A percentile compares a stretch with the other conserved stretches of the same genome.
Conservation (phyloP, 371 early-diverging fungal species). For the Mucor racemosus region DNA sequence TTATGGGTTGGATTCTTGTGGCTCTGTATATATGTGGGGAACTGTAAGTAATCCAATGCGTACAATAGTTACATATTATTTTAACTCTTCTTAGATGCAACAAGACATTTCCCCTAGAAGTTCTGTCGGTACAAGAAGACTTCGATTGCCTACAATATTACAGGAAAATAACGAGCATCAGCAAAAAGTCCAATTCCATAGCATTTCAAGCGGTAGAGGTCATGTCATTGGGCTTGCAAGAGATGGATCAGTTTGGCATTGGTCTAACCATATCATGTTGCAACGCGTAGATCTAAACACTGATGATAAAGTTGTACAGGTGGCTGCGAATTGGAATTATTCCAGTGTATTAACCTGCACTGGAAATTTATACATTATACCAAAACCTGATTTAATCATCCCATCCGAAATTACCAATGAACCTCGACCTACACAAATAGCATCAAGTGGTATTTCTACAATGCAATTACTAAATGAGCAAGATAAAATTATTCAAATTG, state of each 20-base stretch:
- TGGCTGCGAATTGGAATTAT: constrained; percentile 41
- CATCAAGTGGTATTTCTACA: not conserved
- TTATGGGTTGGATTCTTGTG: constrained; percentile 47
- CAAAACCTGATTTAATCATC: constrained; percentile 24
- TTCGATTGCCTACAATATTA: constrained; percentile 1
- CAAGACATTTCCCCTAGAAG: constrained; percentile 9
- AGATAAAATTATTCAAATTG: constrained; percentile 29
- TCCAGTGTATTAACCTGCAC: constrained; percentile 33
- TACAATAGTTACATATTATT: not conserved
- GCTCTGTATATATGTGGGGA: constrained; percentile 54
- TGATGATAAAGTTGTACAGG: constrained; percentile 27
- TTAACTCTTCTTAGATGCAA: constrained; percentile 15
- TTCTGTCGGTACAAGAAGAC: constrained; percentile 14
- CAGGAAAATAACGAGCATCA: constrained; percentile 3
- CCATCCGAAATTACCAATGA: not conserved
- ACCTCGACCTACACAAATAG: constrained; percentile 4
- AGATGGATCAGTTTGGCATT: constrained; percentile 44
- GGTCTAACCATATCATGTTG: constrained; percentile 34
- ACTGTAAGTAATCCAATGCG: constrained; percentile 29
- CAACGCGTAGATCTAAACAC: constrained; percentile 21
- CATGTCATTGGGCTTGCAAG: constrained; percentile 47
- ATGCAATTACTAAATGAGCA: not conserved
- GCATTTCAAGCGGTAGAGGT: constrained; percentile 38
- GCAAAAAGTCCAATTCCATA: constrained; percentile 6
- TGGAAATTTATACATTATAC: constrained; percentile 34